These are phyloP conservation scores for Dioszegia crocea DNA, from an alignment of 768 basidiomycete genomes.

Conservation along the genomic window DNA sequence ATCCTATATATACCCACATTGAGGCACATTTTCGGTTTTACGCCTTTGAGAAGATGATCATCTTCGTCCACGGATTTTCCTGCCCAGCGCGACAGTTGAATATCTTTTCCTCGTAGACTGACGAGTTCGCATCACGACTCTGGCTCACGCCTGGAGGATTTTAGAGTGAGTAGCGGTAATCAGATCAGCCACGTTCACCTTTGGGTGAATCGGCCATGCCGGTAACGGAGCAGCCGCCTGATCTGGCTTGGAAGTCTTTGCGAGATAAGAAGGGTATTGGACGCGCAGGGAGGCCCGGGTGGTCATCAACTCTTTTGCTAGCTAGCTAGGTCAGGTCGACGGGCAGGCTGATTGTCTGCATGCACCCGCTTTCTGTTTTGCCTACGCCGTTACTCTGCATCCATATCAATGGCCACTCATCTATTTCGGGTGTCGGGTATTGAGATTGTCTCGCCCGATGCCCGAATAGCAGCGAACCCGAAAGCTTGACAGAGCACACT, in stretches of 20 bases:
- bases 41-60: conserved; percentile 43
- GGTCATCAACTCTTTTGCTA: conserved; percentile 39
- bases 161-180: conserved; percentile 39
- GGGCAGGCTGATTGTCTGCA: too few species aligned
- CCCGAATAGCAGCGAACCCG: not conserved
- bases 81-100: conserved; percentile 41
- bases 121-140: conserved; percentile 41
- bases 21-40: conserved; percentile 26
- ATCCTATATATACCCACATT: not conserved
- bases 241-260: conserved; percentile 40
- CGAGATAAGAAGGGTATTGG: conserved; percentile 43
- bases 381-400: too few species aligned
- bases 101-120: conserved; percentile 39
- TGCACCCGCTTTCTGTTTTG: too few species aligned
- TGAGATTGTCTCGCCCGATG: too few species aligned
- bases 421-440: too few species aligned
- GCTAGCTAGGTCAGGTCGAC: too few species aligned
- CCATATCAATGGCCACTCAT: too few species aligned
- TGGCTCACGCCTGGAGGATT: conserved; percentile 31
- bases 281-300: conserved; percentile 45
- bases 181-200: conserved; percentile 29
- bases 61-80: conserved; percentile 39
- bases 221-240: conserved; percentile 46
- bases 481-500: not conserved
- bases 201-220: conserved; percentile 33